phyloP scores from a whole-genome alignment of 768 basidiomycete genomes.

The Hericium rajendrae region DNA sequence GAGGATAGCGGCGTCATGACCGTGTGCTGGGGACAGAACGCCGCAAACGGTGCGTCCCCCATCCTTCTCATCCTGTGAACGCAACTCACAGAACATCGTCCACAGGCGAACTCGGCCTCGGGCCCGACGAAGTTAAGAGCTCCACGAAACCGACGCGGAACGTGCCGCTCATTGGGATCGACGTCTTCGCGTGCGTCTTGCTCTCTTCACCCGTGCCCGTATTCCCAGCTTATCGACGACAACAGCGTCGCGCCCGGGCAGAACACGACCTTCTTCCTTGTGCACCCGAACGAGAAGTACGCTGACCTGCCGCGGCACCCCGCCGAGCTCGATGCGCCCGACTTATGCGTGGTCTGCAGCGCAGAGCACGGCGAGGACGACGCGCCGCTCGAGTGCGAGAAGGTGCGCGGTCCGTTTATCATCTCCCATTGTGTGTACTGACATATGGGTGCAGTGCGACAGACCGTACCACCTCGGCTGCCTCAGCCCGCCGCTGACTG shows the following conservation, averaged over 20 bases:
- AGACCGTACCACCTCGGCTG: slow-evolving; percentile 80
- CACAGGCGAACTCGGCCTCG: slow-evolving; percentile 71
- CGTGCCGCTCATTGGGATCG: slow-evolving; percentile 61
- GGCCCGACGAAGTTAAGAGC: slow-evolving; percentile 74
- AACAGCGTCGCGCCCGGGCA: slow-evolving; percentile 75
- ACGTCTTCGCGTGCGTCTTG: slow-evolving; percentile 61
- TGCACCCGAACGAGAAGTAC: slow-evolving; percentile 61
- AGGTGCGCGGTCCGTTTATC: slow-evolving; percentile 34
- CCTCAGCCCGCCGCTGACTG: slow-evolving; percentile 64
- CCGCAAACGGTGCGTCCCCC: slow-evolving; percentile 53
- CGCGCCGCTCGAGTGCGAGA: slow-evolving; percentile 81
- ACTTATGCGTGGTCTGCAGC: slow-evolving; percentile 62
- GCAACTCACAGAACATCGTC: background rate
- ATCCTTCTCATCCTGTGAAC: background rate
- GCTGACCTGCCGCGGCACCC: slow-evolving; percentile 80
- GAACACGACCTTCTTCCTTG: slow-evolving; percentile 79
- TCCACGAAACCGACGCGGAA: slow-evolving; percentile 75
- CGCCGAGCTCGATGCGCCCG: slow-evolving; percentile 54
- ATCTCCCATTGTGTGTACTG: background rate
- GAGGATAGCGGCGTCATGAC: slow-evolving; percentile 64
- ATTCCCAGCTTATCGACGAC: background rate
- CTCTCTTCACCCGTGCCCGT: background rate
- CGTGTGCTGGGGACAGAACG: slow-evolving; percentile 79
- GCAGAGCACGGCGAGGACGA: slow-evolving; percentile 66
- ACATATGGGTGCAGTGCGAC: slow-evolving; percentile 57